Conservation (phyloP, 345 rosid species). For the Citropsis articulata region DNA sequence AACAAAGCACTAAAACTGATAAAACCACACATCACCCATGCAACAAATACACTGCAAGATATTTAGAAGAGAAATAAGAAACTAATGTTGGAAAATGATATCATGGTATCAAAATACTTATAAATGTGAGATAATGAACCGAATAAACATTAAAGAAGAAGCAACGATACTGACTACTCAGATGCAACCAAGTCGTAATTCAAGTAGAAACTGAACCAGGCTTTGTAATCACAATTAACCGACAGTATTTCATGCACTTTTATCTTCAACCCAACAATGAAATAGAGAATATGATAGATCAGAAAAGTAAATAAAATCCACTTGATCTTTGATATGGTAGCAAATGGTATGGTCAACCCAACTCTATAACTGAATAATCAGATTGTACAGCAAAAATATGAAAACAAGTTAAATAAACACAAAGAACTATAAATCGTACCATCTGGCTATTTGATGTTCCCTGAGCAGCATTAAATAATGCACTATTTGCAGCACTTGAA, state of each 20-base stretch:
- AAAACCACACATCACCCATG: neutral
- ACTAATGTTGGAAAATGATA: no score
- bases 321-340: neutral
- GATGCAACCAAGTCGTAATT: neutral
- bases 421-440: constrained; percentile 42
- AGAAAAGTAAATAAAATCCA: neutral
- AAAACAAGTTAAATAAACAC: constrained; percentile 3
- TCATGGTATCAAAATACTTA: neutral
- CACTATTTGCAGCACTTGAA: constrained; percentile 69
- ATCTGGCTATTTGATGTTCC: constrained; percentile 74
- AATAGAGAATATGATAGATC: neutral
- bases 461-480: constrained; percentile 88
- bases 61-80: neutral
- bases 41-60: neutral
- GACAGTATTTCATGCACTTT: neutral
- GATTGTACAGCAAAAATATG: constrained; percentile 9
- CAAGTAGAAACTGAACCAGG: neutral
- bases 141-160: neutral
- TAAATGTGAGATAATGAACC: neutral
- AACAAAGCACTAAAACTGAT: neutral
- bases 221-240: neutral
- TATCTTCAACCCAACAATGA: neutral
- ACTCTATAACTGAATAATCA: neutral
- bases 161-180: neutral
- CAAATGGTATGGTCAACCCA: neutral